Conservation (phyloP, 2,329 filamentous ascomycete genomes). For the Lachnum nothofagi region DNA sequence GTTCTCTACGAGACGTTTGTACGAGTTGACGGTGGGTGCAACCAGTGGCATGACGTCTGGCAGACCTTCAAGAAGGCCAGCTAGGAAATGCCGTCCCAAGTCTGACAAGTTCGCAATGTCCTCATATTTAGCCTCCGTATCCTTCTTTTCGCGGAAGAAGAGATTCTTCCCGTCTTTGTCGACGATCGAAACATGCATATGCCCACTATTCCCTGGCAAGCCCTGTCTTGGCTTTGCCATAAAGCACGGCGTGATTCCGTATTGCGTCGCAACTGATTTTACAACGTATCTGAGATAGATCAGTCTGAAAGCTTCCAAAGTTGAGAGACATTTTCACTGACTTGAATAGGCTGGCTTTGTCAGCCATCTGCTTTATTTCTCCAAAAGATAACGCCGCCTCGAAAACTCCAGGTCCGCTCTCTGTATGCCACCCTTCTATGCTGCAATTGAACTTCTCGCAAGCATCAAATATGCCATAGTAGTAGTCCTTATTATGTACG, state of each 20-base stretch:
- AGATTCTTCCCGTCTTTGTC: constrained; percentile 78
- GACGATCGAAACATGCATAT: constrained; percentile 89
- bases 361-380: constrained; percentile 83
- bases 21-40: constrained; percentile 93
- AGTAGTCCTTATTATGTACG: constrained; percentile 87
- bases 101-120: constrained; percentile 81
- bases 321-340: constrained; percentile 36
- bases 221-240: constrained; percentile 96
- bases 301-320: constrained; percentile 2
- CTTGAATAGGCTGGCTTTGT: constrained; percentile 90
- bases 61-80: constrained; percentile 80
- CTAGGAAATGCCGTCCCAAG: constrained; percentile 85
- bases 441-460: constrained; percentile 73
- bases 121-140: constrained; percentile 64
- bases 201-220: constrained; percentile 88
- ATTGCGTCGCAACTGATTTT: constrained; percentile 79
- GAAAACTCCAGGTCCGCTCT: constrained; percentile 89
- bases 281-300: constrained; percentile 61
- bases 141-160: constrained; percentile 66
- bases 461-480: constrained; percentile 78
- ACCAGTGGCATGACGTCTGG: constrained; percentile 94
- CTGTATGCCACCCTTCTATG: constrained; percentile 93
- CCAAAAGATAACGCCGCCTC: constrained; percentile 92
- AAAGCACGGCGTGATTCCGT: constrained; percentile 92
- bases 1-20: constrained; percentile 96